These are phyloP conservation scores for Xylariaceae sp. DNA, from an alignment of 2,329 filamentous ascomycete genomes.

Conservation along the genomic window DNA sequence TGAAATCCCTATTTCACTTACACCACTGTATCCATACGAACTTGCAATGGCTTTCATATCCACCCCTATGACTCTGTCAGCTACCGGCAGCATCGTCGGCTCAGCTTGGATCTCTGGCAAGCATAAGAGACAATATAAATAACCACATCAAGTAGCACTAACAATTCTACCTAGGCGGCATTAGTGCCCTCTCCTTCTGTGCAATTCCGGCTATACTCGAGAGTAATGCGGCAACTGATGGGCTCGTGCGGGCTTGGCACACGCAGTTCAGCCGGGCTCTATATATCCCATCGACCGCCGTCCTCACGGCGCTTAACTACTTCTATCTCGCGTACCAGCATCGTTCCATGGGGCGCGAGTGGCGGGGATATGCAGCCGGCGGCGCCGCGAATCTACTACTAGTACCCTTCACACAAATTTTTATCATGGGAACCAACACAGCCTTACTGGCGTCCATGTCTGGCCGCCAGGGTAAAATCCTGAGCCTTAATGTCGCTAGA, in stretches of 20 bases:
- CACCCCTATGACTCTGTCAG: conserved; percentile 31
- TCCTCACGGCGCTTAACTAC: conserved; percentile 31
- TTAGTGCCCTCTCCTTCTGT: conserved; percentile 31
- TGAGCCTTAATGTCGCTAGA: conserved; percentile 25
- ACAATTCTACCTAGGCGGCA: conserved; percentile 26
- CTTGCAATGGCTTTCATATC: conserved; percentile 34
- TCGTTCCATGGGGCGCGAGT: conserved; percentile 25
- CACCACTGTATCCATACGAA: no score
- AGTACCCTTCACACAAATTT: conserved; percentile 30
- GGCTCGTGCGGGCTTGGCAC: conserved; percentile 33
- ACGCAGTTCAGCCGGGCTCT: conserved; percentile 31
- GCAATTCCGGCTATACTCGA: conserved; percentile 33
- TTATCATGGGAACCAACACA: conserved; percentile 31
- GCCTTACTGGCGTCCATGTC: conserved; percentile 24
- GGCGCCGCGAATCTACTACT: conserved; percentile 33
- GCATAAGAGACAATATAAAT: neutral
- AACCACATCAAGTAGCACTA: neutral
- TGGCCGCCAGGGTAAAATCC: conserved; percentile 9
- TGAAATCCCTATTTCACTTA: no score
- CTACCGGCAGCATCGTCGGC: conserved; percentile 32
- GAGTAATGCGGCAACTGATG: conserved; percentile 26
- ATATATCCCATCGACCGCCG: conserved; percentile 30
- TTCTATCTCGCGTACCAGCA: conserved; percentile 31
- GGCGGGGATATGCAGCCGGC: conserved; percentile 34
- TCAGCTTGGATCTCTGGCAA: conserved; percentile 39